These are phyloP conservation scores for Russula compacta DNA, from an alignment of 768 basidiomycete genomes.

Conservation along the genomic window DNA sequence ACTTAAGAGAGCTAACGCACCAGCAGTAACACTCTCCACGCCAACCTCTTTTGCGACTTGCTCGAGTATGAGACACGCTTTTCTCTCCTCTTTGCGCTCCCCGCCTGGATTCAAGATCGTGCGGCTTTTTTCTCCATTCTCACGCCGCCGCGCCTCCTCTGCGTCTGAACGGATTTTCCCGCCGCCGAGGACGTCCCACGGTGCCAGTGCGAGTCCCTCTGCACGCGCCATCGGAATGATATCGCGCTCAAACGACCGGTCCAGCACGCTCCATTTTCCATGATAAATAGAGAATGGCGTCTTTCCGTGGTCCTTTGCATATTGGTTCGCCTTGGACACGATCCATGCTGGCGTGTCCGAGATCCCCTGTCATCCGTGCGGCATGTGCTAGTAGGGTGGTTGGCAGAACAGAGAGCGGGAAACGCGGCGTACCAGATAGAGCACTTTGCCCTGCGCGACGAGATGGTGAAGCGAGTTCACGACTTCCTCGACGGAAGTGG, in stretches of 20 bases:
- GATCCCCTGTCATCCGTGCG: not conserved
- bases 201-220: slow-evolving; percentile 32
- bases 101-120: not conserved
- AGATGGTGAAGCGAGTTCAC: slow-evolving; percentile 30
- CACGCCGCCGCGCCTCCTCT: slow-evolving; percentile 28
- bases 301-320: slow-evolving; percentile 30
- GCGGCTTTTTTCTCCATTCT: slow-evolving; percentile 31
- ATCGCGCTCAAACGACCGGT: slow-evolving; percentile 34
- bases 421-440: slow-evolving; percentile 29
- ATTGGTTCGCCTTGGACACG: slow-evolving; percentile 32
- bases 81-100: slow-evolving; percentile 17
- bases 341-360: slow-evolving; percentile 32
- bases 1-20: slow-evolving; percentile 26
- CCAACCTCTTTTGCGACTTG: slow-evolving; percentile 44
- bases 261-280: slow-evolving; percentile 27
- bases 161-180: slow-evolving; percentile 34
- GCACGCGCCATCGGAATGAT: slow-evolving; percentile 32
- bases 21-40: slow-evolving; percentile 37
- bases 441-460: slow-evolving; percentile 34
- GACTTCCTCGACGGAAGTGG: slow-evolving; percentile 26
- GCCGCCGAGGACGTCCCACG: slow-evolving; percentile 35
- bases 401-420: not conserved
- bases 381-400: not conserved
- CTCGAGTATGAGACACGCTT: slow-evolving; percentile 24
- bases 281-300: slow-evolving; percentile 38